A percentile compares a stretch with the other conserved stretches of the same genome.
Conservation (phyloP, 2,329 filamentous ascomycete species). For the Geosmithia morbida region DNA sequence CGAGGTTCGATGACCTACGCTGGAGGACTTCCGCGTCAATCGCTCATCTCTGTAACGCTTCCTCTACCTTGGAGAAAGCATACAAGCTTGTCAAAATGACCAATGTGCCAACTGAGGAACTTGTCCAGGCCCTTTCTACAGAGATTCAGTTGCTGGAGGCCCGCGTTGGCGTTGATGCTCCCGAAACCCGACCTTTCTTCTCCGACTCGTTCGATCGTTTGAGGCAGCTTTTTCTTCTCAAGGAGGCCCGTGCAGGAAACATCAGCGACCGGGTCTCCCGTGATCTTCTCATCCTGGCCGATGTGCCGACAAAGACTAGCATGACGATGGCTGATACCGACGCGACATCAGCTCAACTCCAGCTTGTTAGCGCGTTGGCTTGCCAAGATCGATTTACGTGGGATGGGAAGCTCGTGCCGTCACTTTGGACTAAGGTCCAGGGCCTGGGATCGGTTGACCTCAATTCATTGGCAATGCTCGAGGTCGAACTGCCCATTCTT, state of each 20-base stretch:
- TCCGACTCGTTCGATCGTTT: slow-evolving; percentile 40
- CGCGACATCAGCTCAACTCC: slow-evolving; percentile 19
- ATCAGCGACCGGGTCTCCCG: slow-evolving; percentile 5
- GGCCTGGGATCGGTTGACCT: slow-evolving; percentile 37
- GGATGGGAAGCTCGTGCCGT: slow-evolving; percentile 23
- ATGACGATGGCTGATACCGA: slow-evolving; percentile 12
- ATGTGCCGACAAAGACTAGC: slow-evolving; percentile 17
- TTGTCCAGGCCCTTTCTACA: slow-evolving; percentile 31
- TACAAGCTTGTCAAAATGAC: slow-evolving; percentile 34
- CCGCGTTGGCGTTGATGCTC: slow-evolving; percentile 25
- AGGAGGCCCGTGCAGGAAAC: neutral
- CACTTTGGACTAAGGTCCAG: slow-evolving; percentile 40
- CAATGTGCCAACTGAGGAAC: slow-evolving; percentile 23
- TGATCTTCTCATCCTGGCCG: slow-evolving; percentile 35
- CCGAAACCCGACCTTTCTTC: slow-evolving; percentile 32
- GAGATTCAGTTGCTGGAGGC: slow-evolving; percentile 39
- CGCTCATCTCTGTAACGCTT: slow-evolving; percentile 35
- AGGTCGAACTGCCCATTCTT: slow-evolving; percentile 48
- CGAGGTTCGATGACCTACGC: slow-evolving; percentile 43
- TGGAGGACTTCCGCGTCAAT: slow-evolving; percentile 42
- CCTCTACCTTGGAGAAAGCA: slow-evolving; percentile 37
- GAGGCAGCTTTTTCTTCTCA: slow-evolving; percentile 33
- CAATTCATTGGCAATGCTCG: slow-evolving; percentile 45
- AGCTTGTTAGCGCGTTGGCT: slow-evolving; percentile 32
- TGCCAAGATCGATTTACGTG: slow-evolving; percentile 21